Base-by-base conservation (phyloP, 495 filamentous ascomycete species). In the Apiosordaria backusii region DNA sequence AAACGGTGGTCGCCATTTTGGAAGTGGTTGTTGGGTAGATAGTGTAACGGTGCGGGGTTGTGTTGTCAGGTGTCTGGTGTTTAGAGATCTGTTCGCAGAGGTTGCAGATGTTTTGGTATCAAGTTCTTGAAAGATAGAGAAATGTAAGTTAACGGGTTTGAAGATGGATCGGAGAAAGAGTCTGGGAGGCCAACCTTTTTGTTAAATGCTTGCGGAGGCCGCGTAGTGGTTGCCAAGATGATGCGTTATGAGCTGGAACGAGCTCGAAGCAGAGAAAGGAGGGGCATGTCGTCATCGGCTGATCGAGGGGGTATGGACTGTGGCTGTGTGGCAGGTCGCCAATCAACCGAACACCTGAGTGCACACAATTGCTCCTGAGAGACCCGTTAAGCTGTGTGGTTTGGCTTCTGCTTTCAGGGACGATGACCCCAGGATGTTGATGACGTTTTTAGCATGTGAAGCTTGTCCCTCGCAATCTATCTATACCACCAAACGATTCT, bases 1-100 rank as follows among this genome's bases (percentile, higher is more conserved):
- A 60, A 45, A 85, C 83, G 55, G 69, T 80, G 65, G 64, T 71
- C 29, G 72, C 50, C 65, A 77, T 75, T 25, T 21, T 76, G 66
- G 18, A 57, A 45, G 50, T 62, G 66, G 59, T 59, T 66, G 24
- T 62, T 18, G 35, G 22, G 50, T 63, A 24, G 66, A 24, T 74
- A 62, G 66, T 54, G 65, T 45, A 45, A 45, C 35, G 35, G 35
- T 45, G 35, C 35, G 35, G 35, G 35, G 35, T 45, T 45, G 35
- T 13, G 35, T 15, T 66, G 50, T 25, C 66, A 45, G 35, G 9
- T 66, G 50, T 25, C 66, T 55, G 54, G 16, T 63, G 62, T 16
- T 65, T 59, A 21, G 52, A 19, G 45, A 52, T 3, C 19, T 19
- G 19, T 61, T 45, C n/a, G n/a, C n/a, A n/a, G 35, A 25, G 29